These are phyloP conservation scores for Trypanosoma vivax DNA, from an alignment of 208 protist genomes.

Conservation along the genomic window DNA sequence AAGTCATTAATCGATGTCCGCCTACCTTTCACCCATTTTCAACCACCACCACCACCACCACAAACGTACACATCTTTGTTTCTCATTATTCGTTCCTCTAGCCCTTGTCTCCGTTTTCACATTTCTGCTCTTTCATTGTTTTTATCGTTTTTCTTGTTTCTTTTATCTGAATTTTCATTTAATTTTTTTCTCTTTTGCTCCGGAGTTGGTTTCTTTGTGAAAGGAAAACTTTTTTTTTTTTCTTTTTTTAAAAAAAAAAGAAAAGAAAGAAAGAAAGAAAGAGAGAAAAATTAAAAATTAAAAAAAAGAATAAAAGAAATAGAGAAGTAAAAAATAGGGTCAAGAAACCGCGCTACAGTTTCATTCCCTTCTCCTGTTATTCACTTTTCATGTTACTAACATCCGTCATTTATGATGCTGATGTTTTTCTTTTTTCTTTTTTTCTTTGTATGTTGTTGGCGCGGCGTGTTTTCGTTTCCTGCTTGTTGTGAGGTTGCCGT, in stretches of 20 bases:
- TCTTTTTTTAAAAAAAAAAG: constrained; percentile 4
- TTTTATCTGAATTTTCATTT: too few species aligned
- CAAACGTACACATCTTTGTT: too few species aligned
- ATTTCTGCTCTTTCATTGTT: neutral
- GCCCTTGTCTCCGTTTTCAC: too few species aligned
- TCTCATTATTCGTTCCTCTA: too few species aligned
- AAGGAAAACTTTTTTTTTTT: neutral
- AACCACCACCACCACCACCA: too few species aligned
- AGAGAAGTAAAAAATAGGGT: neutral
- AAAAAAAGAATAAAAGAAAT: neutral
- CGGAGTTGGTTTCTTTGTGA: neutral
- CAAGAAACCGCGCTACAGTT: neutral
- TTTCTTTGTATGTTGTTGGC: constrained; percentile 1
- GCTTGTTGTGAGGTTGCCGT: constrained; percentile 3
- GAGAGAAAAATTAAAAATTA: constrained; percentile 4
- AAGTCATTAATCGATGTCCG: too few species aligned
- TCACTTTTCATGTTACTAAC: neutral
- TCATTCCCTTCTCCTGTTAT: neutral
- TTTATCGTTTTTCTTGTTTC: neutral
- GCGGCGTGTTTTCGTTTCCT: constrained; percentile 9
- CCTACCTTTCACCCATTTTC: too few species aligned
- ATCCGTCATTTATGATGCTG: neutral
- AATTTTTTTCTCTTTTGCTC: too few species aligned
- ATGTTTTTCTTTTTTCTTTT: constrained; percentile 7
- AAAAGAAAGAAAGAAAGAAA: constrained; percentile 2